Base-by-base conservation (phyloP, 768 basidiomycete genomes). In the Asterophora lycoperdoides region DNA sequence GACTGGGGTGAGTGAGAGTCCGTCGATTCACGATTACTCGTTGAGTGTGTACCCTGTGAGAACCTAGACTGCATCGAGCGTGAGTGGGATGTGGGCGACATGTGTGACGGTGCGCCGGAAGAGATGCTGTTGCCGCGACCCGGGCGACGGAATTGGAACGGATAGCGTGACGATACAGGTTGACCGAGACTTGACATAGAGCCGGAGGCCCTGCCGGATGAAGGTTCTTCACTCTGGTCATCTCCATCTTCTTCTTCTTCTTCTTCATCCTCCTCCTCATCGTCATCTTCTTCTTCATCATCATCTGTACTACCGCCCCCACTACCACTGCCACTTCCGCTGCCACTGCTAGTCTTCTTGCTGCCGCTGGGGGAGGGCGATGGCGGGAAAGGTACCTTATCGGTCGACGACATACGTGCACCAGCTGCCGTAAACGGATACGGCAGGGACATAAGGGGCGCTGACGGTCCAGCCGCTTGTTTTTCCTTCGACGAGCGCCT, bases 111-210 rank as follows among this genome's bases (percentile, higher is more conserved):
- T 14, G 64, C 63, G 40, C 69, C 66, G 10, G 74, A 75, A 5
- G 73, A 78, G 5, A 50, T 43, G 49, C 65, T 66, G 36, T 66
- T 69, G 0, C 80, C 76, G 7, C 78, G 76, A 1, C 61, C 34
- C 14, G 78, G 77, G 2, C 74, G 74, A 15, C 83, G 80, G 64
- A 79, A 78, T 45, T 79, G 73, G 74, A 87, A 86, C 8, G 85
- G 86, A 59, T 84, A 86, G 0, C 83, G 76, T 18, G 86, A 81
- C 29, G 69, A 64, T 44, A 92, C 74, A 1, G 88, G 89, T 18
- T 86, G 83, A 2, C 90, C 90, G 5, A 93, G 77, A 52, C 85
- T 88, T 3, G 89, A 92, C 83, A 93, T 82, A 7, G 90, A 92
- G 15, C 81, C 86, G 0, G 88, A 89, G 4, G 80, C 84, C 14